Percentiles rank a stretch among this genome's conserved stretches.
These are phyloP conservation scores for Casuarina glauca DNA, from an alignment of 306 rosid species.

Conservation along the genomic window DNA sequence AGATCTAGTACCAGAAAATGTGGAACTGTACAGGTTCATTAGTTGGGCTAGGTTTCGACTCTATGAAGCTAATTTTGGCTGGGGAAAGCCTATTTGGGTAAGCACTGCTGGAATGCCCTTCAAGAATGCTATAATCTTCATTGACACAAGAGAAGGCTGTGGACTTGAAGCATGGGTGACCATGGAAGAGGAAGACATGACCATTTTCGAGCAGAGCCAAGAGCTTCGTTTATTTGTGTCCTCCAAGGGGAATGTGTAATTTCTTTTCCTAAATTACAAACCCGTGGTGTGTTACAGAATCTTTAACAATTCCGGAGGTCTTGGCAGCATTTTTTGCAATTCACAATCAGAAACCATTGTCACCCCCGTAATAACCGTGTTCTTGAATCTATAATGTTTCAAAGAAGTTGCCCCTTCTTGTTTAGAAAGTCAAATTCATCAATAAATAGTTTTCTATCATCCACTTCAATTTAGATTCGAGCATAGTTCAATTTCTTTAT, in stretches of 20 bases:
- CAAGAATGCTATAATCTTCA: background rate
- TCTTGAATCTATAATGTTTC: too few species aligned
- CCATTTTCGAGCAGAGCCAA: background rate
- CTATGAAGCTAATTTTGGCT: conserved; percentile 41
- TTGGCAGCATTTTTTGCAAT: too few species aligned
- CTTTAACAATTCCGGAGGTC: too few species aligned
- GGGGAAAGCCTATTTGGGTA: conserved; percentile 44
- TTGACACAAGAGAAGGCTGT: background rate
- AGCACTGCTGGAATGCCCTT: conserved; percentile 2
- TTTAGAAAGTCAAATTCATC: too few species aligned
- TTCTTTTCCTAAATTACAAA: background rate
- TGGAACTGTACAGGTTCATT: conserved; percentile 25
- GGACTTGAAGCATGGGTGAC: background rate
- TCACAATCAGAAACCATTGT: too few species aligned
- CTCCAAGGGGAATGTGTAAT: background rate
- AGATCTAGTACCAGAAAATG: background rate
- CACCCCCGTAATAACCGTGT: too few species aligned
- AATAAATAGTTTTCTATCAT: too few species aligned
- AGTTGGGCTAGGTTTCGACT: conserved; percentile 35
- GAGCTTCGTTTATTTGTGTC: background rate
- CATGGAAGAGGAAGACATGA: background rate
- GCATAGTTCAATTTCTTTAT: too few species aligned
- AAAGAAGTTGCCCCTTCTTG: too few species aligned
- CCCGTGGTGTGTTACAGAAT: too few species aligned
- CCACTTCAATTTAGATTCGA: too few species aligned